These are phyloP conservation scores for Podaxis rugospora DNA, from an alignment of 768 basidiomycete genomes.

Conservation along the genomic window DNA sequence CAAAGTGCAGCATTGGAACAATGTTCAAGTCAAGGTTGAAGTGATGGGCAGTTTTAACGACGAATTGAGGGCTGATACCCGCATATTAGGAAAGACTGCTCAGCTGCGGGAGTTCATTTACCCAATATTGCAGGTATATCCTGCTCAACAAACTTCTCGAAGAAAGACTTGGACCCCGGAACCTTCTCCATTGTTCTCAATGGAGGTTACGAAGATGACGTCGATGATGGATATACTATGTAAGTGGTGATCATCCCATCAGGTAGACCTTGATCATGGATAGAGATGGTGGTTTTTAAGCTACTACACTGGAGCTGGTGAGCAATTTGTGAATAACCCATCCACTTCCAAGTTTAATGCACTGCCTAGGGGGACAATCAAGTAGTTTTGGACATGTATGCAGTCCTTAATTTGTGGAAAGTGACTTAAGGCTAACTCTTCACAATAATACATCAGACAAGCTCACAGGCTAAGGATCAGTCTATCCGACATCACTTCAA, in stretches of 20 bases:
- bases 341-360: not conserved
- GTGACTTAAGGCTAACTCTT: not conserved
- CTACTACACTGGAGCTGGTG: slow-evolving; percentile 38
- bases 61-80: not conserved
- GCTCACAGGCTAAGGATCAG: slow-evolving; percentile 27
- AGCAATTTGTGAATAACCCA: not conserved
- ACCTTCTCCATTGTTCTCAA: slow-evolving; percentile 39
- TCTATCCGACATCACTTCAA: slow-evolving; percentile 31
- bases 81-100: slow-evolving; percentile 22
- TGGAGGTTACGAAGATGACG: slow-evolving; percentile 37
- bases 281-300: slow-evolving; percentile 16
- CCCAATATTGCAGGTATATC: slow-evolving; percentile 30
- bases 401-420: not conserved
- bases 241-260: slow-evolving; percentile 16
- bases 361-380: slow-evolving; percentile 5
- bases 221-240: slow-evolving; percentile 34
- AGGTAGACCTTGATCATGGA: not conserved
- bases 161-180: slow-evolving; percentile 16
- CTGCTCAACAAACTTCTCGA: slow-evolving; percentile 13
- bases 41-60: too few species aligned
- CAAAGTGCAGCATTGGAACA: slow-evolving; percentile 6
- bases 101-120: slow-evolving; percentile 23
- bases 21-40: slow-evolving; percentile 7
- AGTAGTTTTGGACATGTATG: not conserved
- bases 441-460: slow-evolving; percentile 15